Evolutionary conservation across 768 basidiomycete species (phyloP).

Genomic region (Boletellus ananas): DNA sequence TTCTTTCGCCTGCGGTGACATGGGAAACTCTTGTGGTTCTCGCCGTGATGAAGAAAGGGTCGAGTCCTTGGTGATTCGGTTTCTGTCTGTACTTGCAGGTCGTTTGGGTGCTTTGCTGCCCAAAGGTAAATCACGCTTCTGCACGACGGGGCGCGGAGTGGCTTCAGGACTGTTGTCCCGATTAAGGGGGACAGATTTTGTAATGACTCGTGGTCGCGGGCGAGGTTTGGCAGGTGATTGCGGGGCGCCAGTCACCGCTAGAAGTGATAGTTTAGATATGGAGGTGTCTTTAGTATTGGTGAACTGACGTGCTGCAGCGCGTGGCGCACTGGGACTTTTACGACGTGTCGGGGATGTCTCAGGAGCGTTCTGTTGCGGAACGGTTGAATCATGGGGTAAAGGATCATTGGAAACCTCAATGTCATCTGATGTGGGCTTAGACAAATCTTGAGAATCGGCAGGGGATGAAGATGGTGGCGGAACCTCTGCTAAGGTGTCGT

Average conservation of each 20-base stretch:
- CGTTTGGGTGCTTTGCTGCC: constrained; percentile 6
- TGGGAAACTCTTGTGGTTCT: constrained; percentile 23
- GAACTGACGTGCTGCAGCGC: neutral
- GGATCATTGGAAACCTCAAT: constrained; percentile 3
- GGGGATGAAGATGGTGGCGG: constrained; percentile 23
- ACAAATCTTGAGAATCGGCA: constrained; percentile 20
- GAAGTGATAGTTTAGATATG: constrained; percentile 1
- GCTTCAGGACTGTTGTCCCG: constrained; percentile 13
- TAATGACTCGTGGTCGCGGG: constrained; percentile 12
- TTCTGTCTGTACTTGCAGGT: neutral
- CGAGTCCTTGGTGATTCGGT: constrained; percentile 11
- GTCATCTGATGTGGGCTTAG: constrained; percentile 19
- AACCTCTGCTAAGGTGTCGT: neutral
- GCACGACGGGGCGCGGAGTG: constrained; percentile 13
- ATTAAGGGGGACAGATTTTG: neutral
- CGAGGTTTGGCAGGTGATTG: constrained; percentile 6
- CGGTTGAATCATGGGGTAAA: neutral
- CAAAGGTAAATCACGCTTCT: constrained; percentile 1
- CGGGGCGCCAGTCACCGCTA: neutral
- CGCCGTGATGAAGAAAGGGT: neutral
- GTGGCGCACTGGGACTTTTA: neutral
- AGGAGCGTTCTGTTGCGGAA: constrained; percentile 2
- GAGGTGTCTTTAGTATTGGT: neutral
- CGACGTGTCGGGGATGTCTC: constrained; percentile 3
- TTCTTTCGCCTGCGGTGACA: constrained; percentile 22